Evolutionary conservation across 2,329 filamentous ascomycete genomes (phyloP).

Genomic region (Talaromyces sp.): DNA sequence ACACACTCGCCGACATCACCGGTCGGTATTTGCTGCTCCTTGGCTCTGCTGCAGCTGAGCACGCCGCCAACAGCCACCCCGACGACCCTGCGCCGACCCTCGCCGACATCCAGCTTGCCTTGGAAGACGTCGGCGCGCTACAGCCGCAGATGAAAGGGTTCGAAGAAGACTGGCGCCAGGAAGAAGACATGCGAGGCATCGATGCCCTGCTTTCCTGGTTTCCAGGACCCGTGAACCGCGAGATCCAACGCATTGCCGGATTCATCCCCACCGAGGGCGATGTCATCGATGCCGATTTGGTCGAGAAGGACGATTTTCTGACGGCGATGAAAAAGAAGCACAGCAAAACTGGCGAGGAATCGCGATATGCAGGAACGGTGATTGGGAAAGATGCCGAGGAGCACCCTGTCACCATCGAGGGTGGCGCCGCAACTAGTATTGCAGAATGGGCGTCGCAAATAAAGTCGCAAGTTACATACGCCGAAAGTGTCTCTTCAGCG

Average conservation of each 20-base stretch:
- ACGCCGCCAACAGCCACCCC: slow-evolving; percentile 64
- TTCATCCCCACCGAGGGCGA: slow-evolving; percentile 56
- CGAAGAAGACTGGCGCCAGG: slow-evolving; percentile 63
- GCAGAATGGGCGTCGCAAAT: slow-evolving; percentile 55
- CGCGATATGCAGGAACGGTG: slow-evolving; percentile 77
- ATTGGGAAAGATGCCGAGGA: slow-evolving; percentile 70
- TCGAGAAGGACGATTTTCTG: slow-evolving; percentile 65
- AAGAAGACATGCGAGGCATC: slow-evolving; percentile 74
- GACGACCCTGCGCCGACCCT: slow-evolving; percentile 60
- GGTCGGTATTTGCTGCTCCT: slow-evolving; percentile 74
- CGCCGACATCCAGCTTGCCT: slow-evolving; percentile 76
- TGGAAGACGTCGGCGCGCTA: slow-evolving; percentile 74
- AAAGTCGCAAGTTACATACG: slow-evolving; percentile 25
- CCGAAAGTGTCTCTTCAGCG: slow-evolving; percentile 29
- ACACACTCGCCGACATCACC: slow-evolving; percentile 81
- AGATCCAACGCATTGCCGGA: slow-evolving; percentile 75
- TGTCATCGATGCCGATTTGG: slow-evolving; percentile 45
- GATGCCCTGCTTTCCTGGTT: slow-evolving; percentile 78
- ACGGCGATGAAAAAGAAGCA: slow-evolving; percentile 85
- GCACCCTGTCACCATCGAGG: slow-evolving; percentile 70
- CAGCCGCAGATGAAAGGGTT: slow-evolving; percentile 61
- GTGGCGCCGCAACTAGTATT: slow-evolving; percentile 61
- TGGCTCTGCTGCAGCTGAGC: slow-evolving; percentile 64
- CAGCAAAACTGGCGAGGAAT: slow-evolving; percentile 81
- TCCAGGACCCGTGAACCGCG: slow-evolving; percentile 64